Evolutionary conservation across 306 rosid genomes (phyloP), one percentile per base, ranked within the genome.

Genomic region (Hippophae tibetana): DNA sequence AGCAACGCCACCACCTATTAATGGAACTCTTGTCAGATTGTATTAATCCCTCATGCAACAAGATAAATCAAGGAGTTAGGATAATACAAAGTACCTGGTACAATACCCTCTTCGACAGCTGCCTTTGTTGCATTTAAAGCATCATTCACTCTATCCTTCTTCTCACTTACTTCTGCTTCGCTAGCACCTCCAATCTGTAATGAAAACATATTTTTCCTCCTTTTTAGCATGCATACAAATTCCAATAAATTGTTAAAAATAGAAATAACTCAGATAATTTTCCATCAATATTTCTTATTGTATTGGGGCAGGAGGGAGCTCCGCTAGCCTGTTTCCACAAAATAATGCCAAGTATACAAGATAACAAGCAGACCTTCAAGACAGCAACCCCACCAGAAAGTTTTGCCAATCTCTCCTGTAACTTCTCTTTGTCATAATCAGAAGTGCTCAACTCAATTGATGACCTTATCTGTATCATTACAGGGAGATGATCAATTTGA

Each of bases 41-140:
- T 38, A 27, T 45, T 44, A 27, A 31, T 25, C 12, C 44, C 12
- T 31, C 48, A 5, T n/a, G 10, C 57, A 57, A 58, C 47, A 64
- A 72, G 43, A 48, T 8, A n/a, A 47, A 47, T 43, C 7, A 58
- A 60, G 48, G 8, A 6, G 11, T 12, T 54, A 26, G 9, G 13
- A 11, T 60, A 54, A n/a, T 55, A 8, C 6, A 54, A 55, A 43
- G 61, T 61, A 81, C 80, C 86, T 13, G 80, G 75, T 7, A 74
- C 80, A 61, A 73, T 81, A 50, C 86, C 82, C 70, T 81, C 86
- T 67, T 81, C 86, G 14, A 81, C 86, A 18, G 82, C 80, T 13
- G 86, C 86, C 69, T 70, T 77, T 49, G 86, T 81, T 55, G 86
- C 82, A 61, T 81, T 81, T 51, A 77, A 56, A 14, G 86, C 86